phyloP scores from a whole-genome alignment of 164 flowering plant species.

The Vitis rotundifolia region DNA sequence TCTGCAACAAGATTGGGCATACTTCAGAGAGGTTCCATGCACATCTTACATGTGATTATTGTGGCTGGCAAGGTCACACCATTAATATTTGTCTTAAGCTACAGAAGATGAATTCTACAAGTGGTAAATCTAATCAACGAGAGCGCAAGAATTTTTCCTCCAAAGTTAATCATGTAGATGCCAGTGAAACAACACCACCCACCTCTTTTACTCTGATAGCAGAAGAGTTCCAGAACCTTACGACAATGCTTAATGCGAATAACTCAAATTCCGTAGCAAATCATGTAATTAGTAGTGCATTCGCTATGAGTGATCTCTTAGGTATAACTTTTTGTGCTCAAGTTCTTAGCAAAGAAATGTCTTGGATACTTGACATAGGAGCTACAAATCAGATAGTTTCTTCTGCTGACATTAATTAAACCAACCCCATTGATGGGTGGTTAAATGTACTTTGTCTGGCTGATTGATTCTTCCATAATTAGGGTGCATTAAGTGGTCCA shows the following conservation, averaged over 20 bases:
- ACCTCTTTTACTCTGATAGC: neutral
- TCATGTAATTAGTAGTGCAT: neutral
- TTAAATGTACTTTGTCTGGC: too few species aligned
- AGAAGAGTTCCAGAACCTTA: neutral
- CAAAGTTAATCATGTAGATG: neutral
- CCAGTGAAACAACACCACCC: neutral
- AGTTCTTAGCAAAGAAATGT: neutral
- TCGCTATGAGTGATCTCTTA: neutral
- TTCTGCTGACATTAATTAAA: too few species aligned
- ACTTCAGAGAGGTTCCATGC: neutral
- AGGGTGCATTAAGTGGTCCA: fast-evolving
- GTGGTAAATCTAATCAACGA: neutral
- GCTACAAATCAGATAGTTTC: too few species aligned
- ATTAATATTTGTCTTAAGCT: neutral
- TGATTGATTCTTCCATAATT: too few species aligned
- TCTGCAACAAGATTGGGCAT: neutral
- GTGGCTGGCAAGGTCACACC: neutral
- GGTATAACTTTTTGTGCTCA: neutral
- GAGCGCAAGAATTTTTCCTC: neutral
- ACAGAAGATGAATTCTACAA: neutral
- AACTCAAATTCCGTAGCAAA: neutral
- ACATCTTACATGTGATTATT: neutral
- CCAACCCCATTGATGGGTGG: too few species aligned
- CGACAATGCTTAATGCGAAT: neutral
- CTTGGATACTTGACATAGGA: neutral